Evolutionary conservation across 2,329 filamentous ascomycete species (phyloP), one percentile per base, ranked within the genome.

Genomic region (Cladosporium sp.): DNA sequence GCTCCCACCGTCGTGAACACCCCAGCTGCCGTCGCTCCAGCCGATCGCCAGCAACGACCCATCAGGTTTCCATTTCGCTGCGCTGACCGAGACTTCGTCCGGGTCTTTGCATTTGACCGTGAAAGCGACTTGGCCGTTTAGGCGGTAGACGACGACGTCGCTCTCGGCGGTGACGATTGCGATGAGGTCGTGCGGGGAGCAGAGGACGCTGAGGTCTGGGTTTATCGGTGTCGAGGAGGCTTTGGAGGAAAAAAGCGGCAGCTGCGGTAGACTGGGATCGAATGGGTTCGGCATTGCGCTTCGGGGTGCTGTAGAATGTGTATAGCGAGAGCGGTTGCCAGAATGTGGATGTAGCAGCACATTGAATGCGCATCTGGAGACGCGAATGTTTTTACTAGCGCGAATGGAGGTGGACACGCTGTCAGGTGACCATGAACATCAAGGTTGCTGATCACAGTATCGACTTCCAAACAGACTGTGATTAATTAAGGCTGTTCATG

Each of bases 141-240:
- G 85, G 58, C 94, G 86, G 78, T 90, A 93, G 52, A 97, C 88
- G 70, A 90, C 84, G 21, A 97, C 81, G 59, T 88, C 87, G 87
- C 87, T 67, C 88, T 86, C 18, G 84, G 69, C 53, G n/a, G 84
- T 86, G 14, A 91, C 90, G 14, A 93, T 83, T 5, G 89, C 89
- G n/a, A 90, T 84, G 55, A 98, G 83, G 78, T 97, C 92, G 81
- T 96, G 91, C 10, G 89, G 90, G 18, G 93, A 92, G 77, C 92
- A 96, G 78, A 91, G 92, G 29, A 88, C 84, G 37, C 94, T 82
- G 60, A 90, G 84, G 56, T 83, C 80, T 40, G 82, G 79, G 44
- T 85, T 82, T 26, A 87, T 82, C 28, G 83, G 82, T 55, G 57
- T 11, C 2, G 63, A 60, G 8, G 61, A 56, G 33, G 16, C 21